Evolutionary conservation across 306 rosid species (phyloP).

Genomic region (Hippophae gyantsensis): DNA sequence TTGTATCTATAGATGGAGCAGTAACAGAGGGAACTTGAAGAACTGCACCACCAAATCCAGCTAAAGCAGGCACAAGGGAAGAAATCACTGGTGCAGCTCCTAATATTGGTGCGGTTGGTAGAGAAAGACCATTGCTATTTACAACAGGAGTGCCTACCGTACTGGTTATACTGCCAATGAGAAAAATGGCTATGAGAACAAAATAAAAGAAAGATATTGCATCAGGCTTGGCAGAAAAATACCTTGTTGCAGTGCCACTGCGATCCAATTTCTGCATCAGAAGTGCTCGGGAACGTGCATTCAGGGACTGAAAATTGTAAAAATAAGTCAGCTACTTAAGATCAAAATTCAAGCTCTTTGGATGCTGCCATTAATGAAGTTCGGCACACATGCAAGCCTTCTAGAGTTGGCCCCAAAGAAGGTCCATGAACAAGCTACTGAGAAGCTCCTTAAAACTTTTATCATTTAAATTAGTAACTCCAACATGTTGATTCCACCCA

Average conservation of each 20-base stretch:
- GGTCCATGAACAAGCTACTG: no score
- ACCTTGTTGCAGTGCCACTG: constrained; percentile 68
- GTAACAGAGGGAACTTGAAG: constrained; percentile 46
- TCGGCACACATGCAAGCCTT: no score
- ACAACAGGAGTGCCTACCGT: constrained; percentile 39
- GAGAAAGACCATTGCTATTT: constrained; percentile 35
- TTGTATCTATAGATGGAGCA: constrained; percentile 43
- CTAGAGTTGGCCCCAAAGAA: no score
- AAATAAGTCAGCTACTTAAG: constrained; percentile 12
- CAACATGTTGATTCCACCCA: no score
- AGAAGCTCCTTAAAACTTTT: no score
- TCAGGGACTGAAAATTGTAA: constrained; percentile 54
- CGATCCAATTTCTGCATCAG: constrained; percentile 98
- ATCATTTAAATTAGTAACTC: no score
- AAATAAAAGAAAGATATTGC: constrained; percentile 6
- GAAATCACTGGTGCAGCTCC: constrained; percentile 33
- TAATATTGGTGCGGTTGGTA: constrained; percentile 34
- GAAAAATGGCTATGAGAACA: constrained; percentile 18
- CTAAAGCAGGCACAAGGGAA: constrained; percentile 39
- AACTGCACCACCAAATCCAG: constrained; percentile 49
- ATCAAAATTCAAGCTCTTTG: not conserved
- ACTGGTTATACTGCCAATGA: constrained; percentile 51
- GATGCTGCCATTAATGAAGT: no score
- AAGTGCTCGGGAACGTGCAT: constrained; percentile 79
- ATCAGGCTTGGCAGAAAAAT: constrained; percentile 18